Percentiles rank a stretch among this genome's conserved stretches.
Evolutionary conservation across 2,329 filamentous ascomycete genomes (phyloP).

Genomic region (Cladobotryum mycophilum): DNA sequence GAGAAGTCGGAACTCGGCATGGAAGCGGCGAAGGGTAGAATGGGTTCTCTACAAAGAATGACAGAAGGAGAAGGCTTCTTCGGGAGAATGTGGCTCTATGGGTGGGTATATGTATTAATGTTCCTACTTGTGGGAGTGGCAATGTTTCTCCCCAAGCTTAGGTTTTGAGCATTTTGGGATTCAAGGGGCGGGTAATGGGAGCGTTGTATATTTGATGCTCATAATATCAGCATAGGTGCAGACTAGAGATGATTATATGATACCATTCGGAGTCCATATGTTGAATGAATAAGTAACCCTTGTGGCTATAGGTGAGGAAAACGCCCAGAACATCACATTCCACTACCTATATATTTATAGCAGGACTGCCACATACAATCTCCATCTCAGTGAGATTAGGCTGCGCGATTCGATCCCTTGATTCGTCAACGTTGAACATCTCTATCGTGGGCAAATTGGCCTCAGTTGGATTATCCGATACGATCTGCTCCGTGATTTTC

Average conservation of each 20-base stretch:
- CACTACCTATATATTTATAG: too few species aligned
- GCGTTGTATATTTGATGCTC: too few species aligned
- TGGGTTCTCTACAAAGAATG: constrained; percentile 72
- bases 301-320: too few species aligned
- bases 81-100: constrained; percentile 78
- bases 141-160: constrained; percentile 79
- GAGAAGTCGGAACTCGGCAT: constrained; percentile 71
- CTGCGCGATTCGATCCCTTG: not conserved
- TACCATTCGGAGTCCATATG: too few species aligned
- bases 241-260: too few species aligned
- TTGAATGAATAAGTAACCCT: too few species aligned
- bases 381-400: too few species aligned
- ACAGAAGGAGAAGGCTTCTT: constrained; percentile 85
- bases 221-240: too few species aligned
- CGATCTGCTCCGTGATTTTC: not conserved
- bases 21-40: constrained; percentile 66
- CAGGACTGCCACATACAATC: too few species aligned
- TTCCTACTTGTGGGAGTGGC: constrained; percentile 72
- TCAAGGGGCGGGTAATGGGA: not conserved
- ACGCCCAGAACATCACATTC: too few species aligned
- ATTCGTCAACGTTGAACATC: not conserved
- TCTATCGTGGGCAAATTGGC: too few species aligned
- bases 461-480: too few species aligned
- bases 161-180: constrained; percentile 50
- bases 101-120: constrained; percentile 76